These are phyloP conservation scores for Colletotrichum sp. DNA, from an alignment of 2,329 filamentous ascomycete species.

Conservation along the genomic window DNA sequence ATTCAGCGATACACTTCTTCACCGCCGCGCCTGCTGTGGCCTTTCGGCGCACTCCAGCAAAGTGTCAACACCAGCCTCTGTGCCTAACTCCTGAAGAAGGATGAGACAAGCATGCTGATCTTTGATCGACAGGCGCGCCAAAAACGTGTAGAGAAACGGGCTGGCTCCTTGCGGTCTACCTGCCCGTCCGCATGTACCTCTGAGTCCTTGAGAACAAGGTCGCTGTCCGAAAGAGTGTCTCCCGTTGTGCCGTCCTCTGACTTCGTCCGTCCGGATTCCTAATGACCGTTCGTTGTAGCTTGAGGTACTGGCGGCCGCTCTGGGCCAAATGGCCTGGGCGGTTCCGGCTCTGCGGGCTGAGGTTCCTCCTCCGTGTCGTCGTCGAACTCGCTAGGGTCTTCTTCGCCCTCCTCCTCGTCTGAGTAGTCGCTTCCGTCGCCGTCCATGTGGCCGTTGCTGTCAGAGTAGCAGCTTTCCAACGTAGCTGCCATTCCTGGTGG, in stretches of 20 bases:
- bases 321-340: constrained; percentile 50
- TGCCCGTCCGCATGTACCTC: background rate
- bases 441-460: constrained; percentile 51
- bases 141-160: background rate
- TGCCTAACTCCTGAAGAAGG: background rate
- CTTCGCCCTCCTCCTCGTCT: constrained; percentile 67
- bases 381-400: constrained; percentile 69
- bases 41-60: background rate
- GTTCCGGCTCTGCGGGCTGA: constrained; percentile 37
- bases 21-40: background rate
- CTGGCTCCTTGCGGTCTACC: background rate
- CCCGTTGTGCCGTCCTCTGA: background rate
- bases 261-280: constrained; percentile 28
- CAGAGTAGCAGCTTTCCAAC: constrained; percentile 65
- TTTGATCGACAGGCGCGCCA: background rate
- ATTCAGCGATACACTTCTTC: background rate
- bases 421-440: constrained; percentile 69
- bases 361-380: constrained; percentile 61
- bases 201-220: background rate
- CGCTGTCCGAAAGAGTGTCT: background rate
- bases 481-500: constrained; percentile 67
- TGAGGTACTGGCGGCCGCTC: constrained; percentile 49
- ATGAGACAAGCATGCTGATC: background rate
- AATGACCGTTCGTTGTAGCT: constrained; percentile 49
- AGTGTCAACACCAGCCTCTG: background rate